Percentiles rank a stretch among this genome's conserved stretches.
Evolutionary conservation across 2,329 filamentous ascomycete species (phyloP).

Genomic region (Phialocephala sp.): DNA sequence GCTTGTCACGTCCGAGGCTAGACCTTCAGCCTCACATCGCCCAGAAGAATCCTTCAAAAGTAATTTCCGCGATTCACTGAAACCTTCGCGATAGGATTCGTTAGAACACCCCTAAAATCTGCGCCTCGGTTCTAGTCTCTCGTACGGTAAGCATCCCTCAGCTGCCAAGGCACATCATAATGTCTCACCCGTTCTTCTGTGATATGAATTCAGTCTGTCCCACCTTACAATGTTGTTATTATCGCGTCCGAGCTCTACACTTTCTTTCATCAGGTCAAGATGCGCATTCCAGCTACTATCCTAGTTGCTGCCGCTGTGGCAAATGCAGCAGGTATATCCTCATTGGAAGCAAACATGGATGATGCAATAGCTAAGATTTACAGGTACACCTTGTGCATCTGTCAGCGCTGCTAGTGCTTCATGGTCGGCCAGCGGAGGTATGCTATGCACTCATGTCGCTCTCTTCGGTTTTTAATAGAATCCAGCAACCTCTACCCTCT

Average conservation of each 20-base stretch:
- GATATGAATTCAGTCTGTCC: neutral
- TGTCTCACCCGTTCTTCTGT: neutral
- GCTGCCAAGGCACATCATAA: neutral
- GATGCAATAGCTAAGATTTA: neutral
- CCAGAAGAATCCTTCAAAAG: neutral
- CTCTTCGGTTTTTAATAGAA: neutral
- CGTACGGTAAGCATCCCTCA: neutral
- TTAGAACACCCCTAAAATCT: neutral
- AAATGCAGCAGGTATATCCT: slow-evolving; percentile 7
- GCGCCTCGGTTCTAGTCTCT: neutral
- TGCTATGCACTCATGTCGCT: neutral
- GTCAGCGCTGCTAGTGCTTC: slow-evolving; percentile 8
- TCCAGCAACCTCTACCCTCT: slow-evolving; percentile 8
- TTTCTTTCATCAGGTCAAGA: neutral
- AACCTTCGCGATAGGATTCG: neutral
- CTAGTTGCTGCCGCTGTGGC: slow-evolving; percentile 1
- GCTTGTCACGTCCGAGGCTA: neutral
- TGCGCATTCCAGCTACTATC: neutral
- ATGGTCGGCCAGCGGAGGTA: neutral
- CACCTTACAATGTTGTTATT: neutral
- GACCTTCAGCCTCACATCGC: neutral
- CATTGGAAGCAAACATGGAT: neutral
- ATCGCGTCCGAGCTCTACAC: neutral
- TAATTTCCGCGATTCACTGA: neutral
- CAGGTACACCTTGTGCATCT: slow-evolving; percentile 4